Conservation (phyloP, 2,329 filamentous ascomycete species). For the Ceratocystis diversiconidia region DNA sequence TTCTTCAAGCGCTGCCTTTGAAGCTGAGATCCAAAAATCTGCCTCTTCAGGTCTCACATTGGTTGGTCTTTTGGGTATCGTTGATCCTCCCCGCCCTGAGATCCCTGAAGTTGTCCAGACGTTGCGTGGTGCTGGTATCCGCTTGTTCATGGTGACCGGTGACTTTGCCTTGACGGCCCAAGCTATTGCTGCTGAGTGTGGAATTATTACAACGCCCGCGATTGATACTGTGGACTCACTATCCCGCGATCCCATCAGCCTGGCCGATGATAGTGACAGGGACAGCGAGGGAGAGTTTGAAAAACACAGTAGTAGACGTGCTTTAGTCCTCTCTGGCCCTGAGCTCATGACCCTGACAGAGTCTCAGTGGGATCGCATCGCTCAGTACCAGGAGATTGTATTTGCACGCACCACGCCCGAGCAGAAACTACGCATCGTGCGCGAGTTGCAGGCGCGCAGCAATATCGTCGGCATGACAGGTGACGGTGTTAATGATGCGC, state of each 20-base stretch:
- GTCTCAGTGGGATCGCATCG: slow-evolving; percentile 53
- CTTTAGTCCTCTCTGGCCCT: slow-evolving; percentile 50
- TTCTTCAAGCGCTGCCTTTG: slow-evolving; percentile 69
- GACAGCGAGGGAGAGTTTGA: slow-evolving; percentile 22
- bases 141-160: slow-evolving; percentile 93
- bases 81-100: slow-evolving; percentile 89
- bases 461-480: slow-evolving; percentile 99
- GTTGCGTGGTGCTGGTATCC: slow-evolving; percentile 85
- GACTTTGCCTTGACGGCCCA: slow-evolving; percentile 73
- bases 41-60: slow-evolving; percentile 75
- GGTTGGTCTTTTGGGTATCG: slow-evolving; percentile 85
- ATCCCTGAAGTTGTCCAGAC: slow-evolving; percentile 73
- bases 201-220: slow-evolving; percentile 55
- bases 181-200: slow-evolving; percentile 67
- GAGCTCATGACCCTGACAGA: slow-evolving; percentile 53
- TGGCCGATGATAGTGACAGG: slow-evolving; percentile 30
- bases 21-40: slow-evolving; percentile 70
- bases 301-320: slow-evolving; percentile 25
- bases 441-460: slow-evolving; percentile 79
- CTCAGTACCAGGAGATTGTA: slow-evolving; percentile 56
- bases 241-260: slow-evolving; percentile 52
- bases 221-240: slow-evolving; percentile 34
- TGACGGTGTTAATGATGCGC: slow-evolving; percentile 95
- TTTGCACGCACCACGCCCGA: slow-evolving; percentile 92
- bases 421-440: slow-evolving; percentile 93